Conservation (phyloP, 2,329 filamentous ascomycete genomes). For the Hypocrella siamensis region DNA sequence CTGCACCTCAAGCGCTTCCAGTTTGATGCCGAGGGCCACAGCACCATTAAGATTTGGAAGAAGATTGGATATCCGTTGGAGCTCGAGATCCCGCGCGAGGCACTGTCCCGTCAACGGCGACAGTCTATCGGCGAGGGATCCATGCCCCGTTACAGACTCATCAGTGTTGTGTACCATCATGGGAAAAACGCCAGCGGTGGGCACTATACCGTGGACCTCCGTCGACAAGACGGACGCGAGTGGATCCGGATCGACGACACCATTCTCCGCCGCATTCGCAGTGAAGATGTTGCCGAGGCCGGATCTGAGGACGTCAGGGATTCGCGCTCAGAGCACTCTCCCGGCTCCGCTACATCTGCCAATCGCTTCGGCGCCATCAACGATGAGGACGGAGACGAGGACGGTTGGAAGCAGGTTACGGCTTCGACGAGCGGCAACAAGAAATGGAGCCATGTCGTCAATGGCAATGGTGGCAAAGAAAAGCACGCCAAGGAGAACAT, state of each 20-base stretch:
- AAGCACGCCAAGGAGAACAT: slow-evolving; percentile 46
- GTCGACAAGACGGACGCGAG: slow-evolving; percentile 83
- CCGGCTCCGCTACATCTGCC: slow-evolving; percentile 23
- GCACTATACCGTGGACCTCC: slow-evolving; percentile 95
- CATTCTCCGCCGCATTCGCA: slow-evolving; percentile 65
- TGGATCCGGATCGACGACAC: slow-evolving; percentile 97
- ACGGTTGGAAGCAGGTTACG: slow-evolving; percentile 72
- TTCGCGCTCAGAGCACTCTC: slow-evolving; percentile 9
- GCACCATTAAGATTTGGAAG: slow-evolving; percentile 97
- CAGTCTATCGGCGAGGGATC: slow-evolving; percentile 48
- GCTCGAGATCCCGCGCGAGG: slow-evolving; percentile 82
- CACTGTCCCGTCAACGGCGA: slow-evolving; percentile 60
- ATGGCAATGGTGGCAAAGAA: slow-evolving; percentile 43
- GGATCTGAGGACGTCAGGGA: slow-evolving; percentile 62
- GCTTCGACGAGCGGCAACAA: slow-evolving; percentile 49
- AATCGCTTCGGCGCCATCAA: slow-evolving; percentile 64
- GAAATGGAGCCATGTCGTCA: slow-evolving; percentile 50
- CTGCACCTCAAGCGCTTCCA: slow-evolving; percentile 96
- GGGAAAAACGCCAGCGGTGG: slow-evolving; percentile 92
- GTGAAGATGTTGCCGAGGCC: slow-evolving; percentile 77
- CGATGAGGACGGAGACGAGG: slow-evolving; percentile 53
- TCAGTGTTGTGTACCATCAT: slow-evolving; percentile 89
- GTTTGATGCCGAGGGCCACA: slow-evolving; percentile 65
- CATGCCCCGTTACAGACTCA: slow-evolving; percentile 71
- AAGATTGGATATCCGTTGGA: slow-evolving; percentile 91